These are phyloP conservation scores for Ceriops decandra DNA, from an alignment of 345 rosid genomes.

Conservation along the genomic window DNA sequence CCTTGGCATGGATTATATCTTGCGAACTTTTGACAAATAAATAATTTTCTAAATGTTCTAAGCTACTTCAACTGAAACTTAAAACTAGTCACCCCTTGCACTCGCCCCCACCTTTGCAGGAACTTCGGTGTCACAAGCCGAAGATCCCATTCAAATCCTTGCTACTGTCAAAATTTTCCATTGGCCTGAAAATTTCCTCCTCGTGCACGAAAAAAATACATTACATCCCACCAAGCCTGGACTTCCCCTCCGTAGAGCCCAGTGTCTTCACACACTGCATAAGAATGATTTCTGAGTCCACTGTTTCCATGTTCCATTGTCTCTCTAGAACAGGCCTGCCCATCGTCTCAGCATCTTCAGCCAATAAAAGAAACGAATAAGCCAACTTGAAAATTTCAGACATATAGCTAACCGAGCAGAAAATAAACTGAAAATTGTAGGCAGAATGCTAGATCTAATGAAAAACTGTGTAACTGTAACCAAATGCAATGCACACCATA, in stretches of 20 bases:
- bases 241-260: neutral
- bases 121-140: constrained; percentile 2
- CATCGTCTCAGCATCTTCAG: constrained; percentile 1
- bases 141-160: neutral
- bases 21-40: constrained; percentile 20
- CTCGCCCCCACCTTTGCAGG: constrained; percentile 11
- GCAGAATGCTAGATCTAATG: neutral
- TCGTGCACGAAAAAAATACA: constrained; percentile 1
- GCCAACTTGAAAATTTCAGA: neutral
- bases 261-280: neutral
- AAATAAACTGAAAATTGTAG: too few species aligned
- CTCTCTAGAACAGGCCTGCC: neutral
- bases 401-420: too few species aligned
- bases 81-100: constrained; percentile 4
- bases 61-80: constrained; percentile 15
- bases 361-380: neutral
- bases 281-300: constrained; percentile 6
- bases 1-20: constrained; percentile 9
- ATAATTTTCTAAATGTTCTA: constrained; percentile 18
- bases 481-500: neutral
- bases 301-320: constrained; percentile 1
- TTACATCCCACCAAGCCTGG: constrained; percentile 1
- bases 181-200: constrained; percentile 1
- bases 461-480: neutral
- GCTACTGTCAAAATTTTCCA: neutral